These are phyloP conservation scores for Aspergillus transmontanensis DNA, from an alignment of 2,329 filamentous ascomycete genomes.

Conservation along the genomic window DNA sequence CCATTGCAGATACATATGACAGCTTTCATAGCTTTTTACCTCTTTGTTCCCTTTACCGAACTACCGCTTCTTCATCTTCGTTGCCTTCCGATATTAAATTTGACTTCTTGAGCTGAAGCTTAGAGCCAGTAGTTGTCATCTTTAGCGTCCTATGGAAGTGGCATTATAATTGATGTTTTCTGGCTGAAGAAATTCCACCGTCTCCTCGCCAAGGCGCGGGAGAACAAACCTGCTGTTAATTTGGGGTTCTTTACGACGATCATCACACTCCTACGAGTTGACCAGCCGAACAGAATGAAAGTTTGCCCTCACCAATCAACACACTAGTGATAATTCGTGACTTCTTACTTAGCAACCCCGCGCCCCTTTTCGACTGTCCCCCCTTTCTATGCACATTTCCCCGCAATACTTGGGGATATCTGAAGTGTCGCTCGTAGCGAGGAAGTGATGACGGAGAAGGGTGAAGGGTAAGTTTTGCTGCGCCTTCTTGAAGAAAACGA, in stretches of 20 bases:
- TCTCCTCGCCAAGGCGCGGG: constrained; percentile 18
- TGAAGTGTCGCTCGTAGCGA: constrained; percentile 7
- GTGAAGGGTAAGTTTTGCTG: constrained; percentile 30
- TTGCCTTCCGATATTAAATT: not conserved
- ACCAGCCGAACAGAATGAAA: not conserved
- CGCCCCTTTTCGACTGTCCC: not conserved
- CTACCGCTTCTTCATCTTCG: not conserved
- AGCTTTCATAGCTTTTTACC: not conserved
- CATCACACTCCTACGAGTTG: not conserved
- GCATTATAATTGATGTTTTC: not conserved
- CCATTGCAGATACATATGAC: not conserved
- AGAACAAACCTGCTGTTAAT: not conserved
- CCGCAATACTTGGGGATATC: not conserved
- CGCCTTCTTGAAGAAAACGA: constrained; percentile 3
- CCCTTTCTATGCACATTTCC: not conserved
- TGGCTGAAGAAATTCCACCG: not conserved
- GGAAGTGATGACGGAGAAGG: constrained; percentile 33
- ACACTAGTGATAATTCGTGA: not conserved
- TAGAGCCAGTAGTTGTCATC: not conserved
- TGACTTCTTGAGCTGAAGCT: not conserved
- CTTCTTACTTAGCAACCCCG: not conserved
- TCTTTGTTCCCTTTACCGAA: not conserved
- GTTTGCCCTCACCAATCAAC: constrained; percentile 5
- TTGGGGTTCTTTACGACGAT: not conserved
- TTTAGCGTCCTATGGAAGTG: not conserved